A percentile compares a stretch with the other conserved stretches of the same genome.
phyloP scores from a whole-genome alignment of 345 rosid species.

The Eucalyptus pumila region DNA sequence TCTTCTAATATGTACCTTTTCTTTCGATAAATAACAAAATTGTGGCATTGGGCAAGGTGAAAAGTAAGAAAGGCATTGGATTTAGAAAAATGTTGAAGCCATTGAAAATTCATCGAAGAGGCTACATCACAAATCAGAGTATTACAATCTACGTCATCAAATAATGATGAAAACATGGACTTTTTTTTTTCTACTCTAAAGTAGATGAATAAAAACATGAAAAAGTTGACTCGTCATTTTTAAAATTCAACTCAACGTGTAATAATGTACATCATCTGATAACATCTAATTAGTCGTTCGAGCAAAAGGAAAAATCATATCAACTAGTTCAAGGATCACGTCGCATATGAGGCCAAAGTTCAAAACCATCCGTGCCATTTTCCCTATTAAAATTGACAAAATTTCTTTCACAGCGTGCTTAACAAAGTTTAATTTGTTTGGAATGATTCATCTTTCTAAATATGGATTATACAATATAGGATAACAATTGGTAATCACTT shows the following conservation, averaged over 20 bases:
- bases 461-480: accelerated
- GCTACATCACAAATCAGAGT: neutral
- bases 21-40: neutral
- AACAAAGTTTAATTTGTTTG: neutral
- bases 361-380: accelerated
- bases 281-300: neutral
- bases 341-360: too few species aligned
- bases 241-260: neutral
- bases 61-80: neutral
- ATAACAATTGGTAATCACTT: neutral
- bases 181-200: neutral
- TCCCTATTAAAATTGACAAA: neutral
- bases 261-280: too few species aligned
- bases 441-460: too few species aligned
- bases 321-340: neutral
- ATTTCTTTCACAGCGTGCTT: accelerated
- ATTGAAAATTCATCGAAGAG: neutral
- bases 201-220: neutral
- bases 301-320: neutral
- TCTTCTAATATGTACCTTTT: neutral
- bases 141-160: neutral
- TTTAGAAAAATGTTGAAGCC: neutral
- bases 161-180: neutral
- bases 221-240: neutral
- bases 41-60: neutral